Conservation (phyloP, 2,329 filamentous ascomycete genomes). For the Orbilia javanica region DNA sequence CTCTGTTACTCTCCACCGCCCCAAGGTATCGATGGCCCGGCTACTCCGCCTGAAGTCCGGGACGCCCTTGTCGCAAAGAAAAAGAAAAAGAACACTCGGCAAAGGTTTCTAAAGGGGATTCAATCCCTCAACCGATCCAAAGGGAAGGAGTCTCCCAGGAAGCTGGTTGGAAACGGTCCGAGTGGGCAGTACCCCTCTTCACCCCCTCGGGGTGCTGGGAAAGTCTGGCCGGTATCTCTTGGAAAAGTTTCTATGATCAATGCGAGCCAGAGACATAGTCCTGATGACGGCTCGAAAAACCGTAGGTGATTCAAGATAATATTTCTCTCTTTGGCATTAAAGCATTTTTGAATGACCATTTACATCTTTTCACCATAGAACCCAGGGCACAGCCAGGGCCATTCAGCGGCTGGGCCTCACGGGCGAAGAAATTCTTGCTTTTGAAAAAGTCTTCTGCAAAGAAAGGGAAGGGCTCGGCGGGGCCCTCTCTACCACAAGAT, state of each 20-base stretch:
- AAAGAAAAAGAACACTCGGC: slow-evolving; percentile 29
- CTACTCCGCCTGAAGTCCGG: slow-evolving; percentile 38
- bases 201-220: slow-evolving; percentile 2
- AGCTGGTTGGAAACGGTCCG: not conserved
- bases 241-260: slow-evolving; percentile 32
- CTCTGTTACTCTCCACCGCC: slow-evolving; percentile 45
- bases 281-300: not conserved
- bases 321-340: not conserved
- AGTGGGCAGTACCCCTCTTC: not conserved
- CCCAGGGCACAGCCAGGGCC: slow-evolving; percentile 22
- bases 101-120: slow-evolving; percentile 7
- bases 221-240: slow-evolving; percentile 16
- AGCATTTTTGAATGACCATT: not conserved
- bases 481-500: not conserved
- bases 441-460: slow-evolving; percentile 1
- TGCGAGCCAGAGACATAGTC: not conserved
- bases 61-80: slow-evolving; percentile 29
- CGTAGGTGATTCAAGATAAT: not conserved
- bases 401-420: slow-evolving; percentile 34
- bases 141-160: not conserved
- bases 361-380: not conserved
- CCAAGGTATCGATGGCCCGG: slow-evolving; percentile 22
- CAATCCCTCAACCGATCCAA: slow-evolving; percentile 10
- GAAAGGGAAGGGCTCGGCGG: slow-evolving; percentile 1
- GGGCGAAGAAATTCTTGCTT: slow-evolving; percentile 37